Evolutionary conservation across 805 yeast species (phyloP).

Genomic region (Metschnikowia picachoensis): DNA sequence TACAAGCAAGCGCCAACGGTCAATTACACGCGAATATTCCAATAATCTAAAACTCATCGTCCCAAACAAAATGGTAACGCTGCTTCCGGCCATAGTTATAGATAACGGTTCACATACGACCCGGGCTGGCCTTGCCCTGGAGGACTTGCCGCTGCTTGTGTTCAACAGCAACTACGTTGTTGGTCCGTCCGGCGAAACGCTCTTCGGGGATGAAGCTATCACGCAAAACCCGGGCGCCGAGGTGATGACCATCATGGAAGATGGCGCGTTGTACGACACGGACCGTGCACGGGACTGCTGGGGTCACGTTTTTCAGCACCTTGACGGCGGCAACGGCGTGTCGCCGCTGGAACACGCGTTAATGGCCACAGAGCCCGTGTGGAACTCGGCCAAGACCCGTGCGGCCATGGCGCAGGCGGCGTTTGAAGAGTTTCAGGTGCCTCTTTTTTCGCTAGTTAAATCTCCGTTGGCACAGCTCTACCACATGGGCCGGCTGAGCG

Average conservation of each 20-base stretch:
- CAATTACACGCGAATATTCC: not conserved
- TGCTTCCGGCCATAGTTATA: conserved; percentile 57
- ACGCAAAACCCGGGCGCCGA: conserved; percentile 43
- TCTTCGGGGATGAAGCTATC: conserved; percentile 47
- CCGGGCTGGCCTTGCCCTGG: conserved; percentile 67
- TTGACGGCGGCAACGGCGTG: conserved; percentile 40
- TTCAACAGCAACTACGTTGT: conserved; percentile 54
- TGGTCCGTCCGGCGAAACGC: conserved; percentile 26
- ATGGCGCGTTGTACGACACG: conserved; percentile 69
- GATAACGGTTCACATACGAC: conserved; percentile 65
- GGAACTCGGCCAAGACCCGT: conserved; percentile 63
- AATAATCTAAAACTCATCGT: not conserved
- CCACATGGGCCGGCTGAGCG: conserved; percentile 73
- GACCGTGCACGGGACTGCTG: conserved; percentile 65
- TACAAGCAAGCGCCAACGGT: not conserved
- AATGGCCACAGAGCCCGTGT: conserved; percentile 58
- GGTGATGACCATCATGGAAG: conserved; percentile 56
- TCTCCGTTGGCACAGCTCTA: conserved; percentile 75
- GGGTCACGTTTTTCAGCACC: conserved; percentile 55
- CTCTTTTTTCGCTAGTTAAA: conserved; percentile 70
- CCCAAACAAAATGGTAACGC: not conserved
- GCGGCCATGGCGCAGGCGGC: conserved; percentile 63
- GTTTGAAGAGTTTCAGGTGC: conserved; percentile 70
- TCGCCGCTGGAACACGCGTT: conserved; percentile 63
- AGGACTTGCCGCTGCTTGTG: conserved; percentile 57